These are phyloP conservation scores for Pyrus hybrid DNA, from an alignment of 331 rosid species.

Conservation along the genomic window DNA sequence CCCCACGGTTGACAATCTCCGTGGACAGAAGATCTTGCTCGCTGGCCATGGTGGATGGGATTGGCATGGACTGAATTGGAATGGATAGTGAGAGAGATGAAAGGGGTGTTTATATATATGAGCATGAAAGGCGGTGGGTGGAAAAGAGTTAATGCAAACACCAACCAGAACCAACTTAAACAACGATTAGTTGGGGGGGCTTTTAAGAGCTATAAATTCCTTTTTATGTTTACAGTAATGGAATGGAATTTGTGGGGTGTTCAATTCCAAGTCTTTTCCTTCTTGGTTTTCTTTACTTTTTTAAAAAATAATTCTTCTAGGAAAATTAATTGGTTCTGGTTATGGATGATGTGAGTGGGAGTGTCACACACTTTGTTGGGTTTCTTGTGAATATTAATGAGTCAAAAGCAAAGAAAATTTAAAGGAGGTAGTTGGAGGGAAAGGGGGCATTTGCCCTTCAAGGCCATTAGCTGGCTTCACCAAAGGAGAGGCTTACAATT, in stretches of 20 bases:
- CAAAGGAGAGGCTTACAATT: background rate
- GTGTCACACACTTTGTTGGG: slow-evolving; percentile 1
- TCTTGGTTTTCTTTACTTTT: background rate
- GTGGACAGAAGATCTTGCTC: slow-evolving; percentile 76
- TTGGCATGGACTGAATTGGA: background rate
- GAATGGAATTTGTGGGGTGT: slow-evolving; percentile 3
- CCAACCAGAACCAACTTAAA: slow-evolving; percentile 55
- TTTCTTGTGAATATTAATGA: background rate
- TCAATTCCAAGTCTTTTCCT: background rate
- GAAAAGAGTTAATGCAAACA: slow-evolving; percentile 49
- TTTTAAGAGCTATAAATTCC: slow-evolving; percentile 47
- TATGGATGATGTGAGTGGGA: background rate
- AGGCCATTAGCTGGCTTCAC: background rate
- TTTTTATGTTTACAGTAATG: slow-evolving; percentile 31
- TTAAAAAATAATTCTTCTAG: no score
- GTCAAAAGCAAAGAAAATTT: background rate
- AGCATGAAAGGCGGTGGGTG: slow-evolving; percentile 37
- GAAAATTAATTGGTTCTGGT: background rate
- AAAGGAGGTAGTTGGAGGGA: slow-evolving; percentile 4
- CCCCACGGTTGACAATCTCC: slow-evolving; percentile 85
- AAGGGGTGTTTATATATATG: slow-evolving; percentile 4
- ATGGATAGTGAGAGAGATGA: background rate
- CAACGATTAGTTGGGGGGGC: slow-evolving; percentile 51
- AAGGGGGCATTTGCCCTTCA: background rate
- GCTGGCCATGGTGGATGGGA: slow-evolving; percentile 38